phyloP scores from a whole-genome alignment of 441 rosid species.

The Aleurites moluccanus region DNA sequence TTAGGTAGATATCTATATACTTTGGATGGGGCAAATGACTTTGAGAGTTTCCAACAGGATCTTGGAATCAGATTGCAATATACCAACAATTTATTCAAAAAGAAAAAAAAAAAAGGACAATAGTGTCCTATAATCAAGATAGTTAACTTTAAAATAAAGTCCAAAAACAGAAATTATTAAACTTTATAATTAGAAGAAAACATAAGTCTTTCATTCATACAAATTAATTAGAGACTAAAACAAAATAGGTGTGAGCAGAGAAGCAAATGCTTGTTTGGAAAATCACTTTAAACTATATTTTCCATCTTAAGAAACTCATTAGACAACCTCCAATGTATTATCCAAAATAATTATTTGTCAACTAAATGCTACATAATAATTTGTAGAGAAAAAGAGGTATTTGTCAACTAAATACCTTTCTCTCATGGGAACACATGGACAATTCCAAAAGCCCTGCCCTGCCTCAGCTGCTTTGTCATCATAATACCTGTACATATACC shows the following conservation, averaged over 20 bases:
- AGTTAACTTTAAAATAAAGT: neutral
- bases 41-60: neutral
- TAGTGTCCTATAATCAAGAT: neutral
- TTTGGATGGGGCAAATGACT: neutral
- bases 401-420: conserved; percentile 69
- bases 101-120: neutral
- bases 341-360: neutral
- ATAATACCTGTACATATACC: conserved; percentile 60
- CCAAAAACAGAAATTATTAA: neutral
- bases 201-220: neutral
- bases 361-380: neutral
- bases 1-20: neutral
- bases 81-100: neutral
- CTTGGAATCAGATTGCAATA: conserved; percentile 1
- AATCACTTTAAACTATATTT: neutral
- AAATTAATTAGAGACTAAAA: neutral
- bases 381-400: neutral
- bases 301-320: neutral
- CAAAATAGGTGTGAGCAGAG: neutral
- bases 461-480: conserved; percentile 92
- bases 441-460: conserved; percentile 92
- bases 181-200: neutral
- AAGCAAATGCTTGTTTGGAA: neutral
- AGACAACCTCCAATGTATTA: neutral
- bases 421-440: conserved; percentile 98